These are phyloP conservation scores for Brettanomyces bruxellensis DNA, from an alignment of 805 yeast genomes.

Conservation along the genomic window DNA sequence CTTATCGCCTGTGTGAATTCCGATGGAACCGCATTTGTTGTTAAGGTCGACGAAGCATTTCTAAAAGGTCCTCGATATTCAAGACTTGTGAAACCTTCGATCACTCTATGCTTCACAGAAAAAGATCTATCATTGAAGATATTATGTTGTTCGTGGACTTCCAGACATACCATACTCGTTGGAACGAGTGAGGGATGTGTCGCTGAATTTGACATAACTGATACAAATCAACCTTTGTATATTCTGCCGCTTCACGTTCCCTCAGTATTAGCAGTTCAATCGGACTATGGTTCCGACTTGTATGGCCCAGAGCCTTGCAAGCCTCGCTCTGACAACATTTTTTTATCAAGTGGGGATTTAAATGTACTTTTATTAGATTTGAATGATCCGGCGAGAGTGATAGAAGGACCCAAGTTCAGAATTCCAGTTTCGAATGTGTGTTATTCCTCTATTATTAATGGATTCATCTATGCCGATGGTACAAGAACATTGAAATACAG, in stretches of 20 bases:
- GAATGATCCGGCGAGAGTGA: slow-evolving; percentile 7
- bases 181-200: slow-evolving; percentile 22
- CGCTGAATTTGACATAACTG: slow-evolving; percentile 17
- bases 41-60: slow-evolving; percentile 14
- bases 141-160: slow-evolving; percentile 16
- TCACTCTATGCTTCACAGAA: neutral
- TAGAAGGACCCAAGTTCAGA: slow-evolving; percentile 10
- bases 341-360: slow-evolving; percentile 13
- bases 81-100: slow-evolving; percentile 10
- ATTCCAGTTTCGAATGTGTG: slow-evolving; percentile 7
- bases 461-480: slow-evolving; percentile 13
- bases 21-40: slow-evolving; percentile 18
- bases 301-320: slow-evolving; percentile 2
- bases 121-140: neutral
- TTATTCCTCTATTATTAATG: slow-evolving; percentile 16
- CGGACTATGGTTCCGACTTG: slow-evolving; percentile 14
- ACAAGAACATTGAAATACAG: slow-evolving; percentile 10
- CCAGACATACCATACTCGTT: slow-evolving; percentile 14
- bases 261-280: slow-evolving; percentile 14
- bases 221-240: slow-evolving; percentile 13
- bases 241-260: slow-evolving; percentile 15
- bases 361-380: slow-evolving; percentile 13
- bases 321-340: slow-evolving; percentile 6
- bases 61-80: slow-evolving; percentile 4
- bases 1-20: slow-evolving; percentile 19